These are phyloP conservation scores for Dissophora ornata DNA, from an alignment of 192 early-diverging fungal species.

Conservation along the genomic window DNA sequence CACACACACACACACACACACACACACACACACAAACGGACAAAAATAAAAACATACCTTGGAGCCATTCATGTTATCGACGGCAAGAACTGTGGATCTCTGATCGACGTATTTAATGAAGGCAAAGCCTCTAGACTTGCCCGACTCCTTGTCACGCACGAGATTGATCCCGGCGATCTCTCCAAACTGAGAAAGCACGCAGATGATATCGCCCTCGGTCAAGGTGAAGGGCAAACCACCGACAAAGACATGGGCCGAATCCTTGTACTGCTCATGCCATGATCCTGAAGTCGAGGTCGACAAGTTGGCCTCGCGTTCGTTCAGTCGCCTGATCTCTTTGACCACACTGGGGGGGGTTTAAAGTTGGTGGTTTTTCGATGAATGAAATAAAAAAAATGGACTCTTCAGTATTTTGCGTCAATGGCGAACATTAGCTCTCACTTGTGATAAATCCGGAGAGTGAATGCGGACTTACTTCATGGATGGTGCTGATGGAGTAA, in stretches of 20 bases:
- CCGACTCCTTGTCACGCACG: constrained; percentile 88
- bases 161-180: constrained; percentile 93
- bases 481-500: too few species aligned
- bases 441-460: too few species aligned
- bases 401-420: too few species aligned
- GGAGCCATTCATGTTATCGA: constrained; percentile 94
- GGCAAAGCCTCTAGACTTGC: constrained; percentile 85
- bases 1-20: too few species aligned
- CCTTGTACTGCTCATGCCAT: constrained; percentile 91
- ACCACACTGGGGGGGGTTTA: constrained; percentile 67
- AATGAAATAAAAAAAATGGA: too few species aligned
- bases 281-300: constrained; percentile 70
- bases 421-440: too few species aligned
- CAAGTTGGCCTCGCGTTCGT: constrained; percentile 72
- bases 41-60: too few species aligned
- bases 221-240: constrained; percentile 87
- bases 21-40: too few species aligned
- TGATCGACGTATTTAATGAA: constrained; percentile 96
- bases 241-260: constrained; percentile 91
- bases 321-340: constrained; percentile 87
- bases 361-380: neutral
- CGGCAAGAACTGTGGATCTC: constrained; percentile 87
- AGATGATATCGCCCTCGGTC: constrained; percentile 93
- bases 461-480: too few species aligned
- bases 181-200: constrained; percentile 95